phyloP scores from a whole-genome alignment of 2,329 filamentous ascomycete species.

The Cladosporium cucumerinum region DNA sequence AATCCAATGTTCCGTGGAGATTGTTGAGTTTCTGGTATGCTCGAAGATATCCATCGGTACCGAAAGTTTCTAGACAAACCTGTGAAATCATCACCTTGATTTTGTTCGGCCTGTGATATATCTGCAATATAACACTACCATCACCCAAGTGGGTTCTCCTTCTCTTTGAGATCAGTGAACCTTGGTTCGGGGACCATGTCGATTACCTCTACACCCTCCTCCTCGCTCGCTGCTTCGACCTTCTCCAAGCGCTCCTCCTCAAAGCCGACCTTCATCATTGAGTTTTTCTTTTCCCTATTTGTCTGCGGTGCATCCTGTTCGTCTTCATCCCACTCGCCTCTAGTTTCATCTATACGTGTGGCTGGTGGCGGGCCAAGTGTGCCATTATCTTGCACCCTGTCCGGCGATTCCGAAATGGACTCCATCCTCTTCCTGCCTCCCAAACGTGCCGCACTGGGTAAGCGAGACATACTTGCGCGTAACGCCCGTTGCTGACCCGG shows the following conservation, averaged over 20 bases:
- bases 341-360: conserved; percentile 14
- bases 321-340: conserved; percentile 3
- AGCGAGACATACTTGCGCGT: conserved; percentile 1
- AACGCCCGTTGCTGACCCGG: not conserved
- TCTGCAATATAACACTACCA: not conserved
- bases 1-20: too few relatives aligned
- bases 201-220: conserved; percentile 15
- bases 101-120: not conserved
- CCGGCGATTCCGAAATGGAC: conserved; percentile 26
- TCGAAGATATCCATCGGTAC: not conserved
- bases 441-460: not conserved
- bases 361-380: not conserved
- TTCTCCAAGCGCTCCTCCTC: conserved; percentile 15
- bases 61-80: not conserved
- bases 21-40: not conserved
- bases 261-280: conserved; percentile 11
- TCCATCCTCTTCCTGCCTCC: conserved; percentile 29
- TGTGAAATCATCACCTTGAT: not conserved
- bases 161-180: conserved; percentile 32
- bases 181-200: conserved; percentile 20
- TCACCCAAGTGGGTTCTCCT: conserved; percentile 29
- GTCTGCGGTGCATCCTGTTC: not conserved
- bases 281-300: conserved; percentile 5
- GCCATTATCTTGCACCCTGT: not conserved
- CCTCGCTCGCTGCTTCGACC: conserved; percentile 18